phyloP scores from a whole-genome alignment of 176 grass and related monocot species.

The Avena eriantha region DNA sequence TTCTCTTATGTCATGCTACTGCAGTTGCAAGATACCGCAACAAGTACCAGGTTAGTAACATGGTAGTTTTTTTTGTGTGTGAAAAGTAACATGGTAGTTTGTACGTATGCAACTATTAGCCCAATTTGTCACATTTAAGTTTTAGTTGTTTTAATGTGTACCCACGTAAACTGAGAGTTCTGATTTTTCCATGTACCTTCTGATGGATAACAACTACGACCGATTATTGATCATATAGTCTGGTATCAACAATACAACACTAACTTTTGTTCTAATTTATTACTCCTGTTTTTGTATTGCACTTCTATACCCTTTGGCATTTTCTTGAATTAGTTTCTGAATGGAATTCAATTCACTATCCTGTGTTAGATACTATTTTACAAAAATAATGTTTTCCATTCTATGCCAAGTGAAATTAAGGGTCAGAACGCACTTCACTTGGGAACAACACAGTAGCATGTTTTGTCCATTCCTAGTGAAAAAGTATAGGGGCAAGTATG shows the following conservation, averaged over 20 bases:
- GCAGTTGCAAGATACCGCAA: constrained; percentile 70
- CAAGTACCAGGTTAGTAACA: constrained; percentile 61
- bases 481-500: constrained; percentile 2
- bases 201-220: neutral
- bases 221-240: neutral
- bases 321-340: constrained; percentile 11
- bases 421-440: constrained; percentile 17
- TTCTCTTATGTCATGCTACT: constrained; percentile 75
- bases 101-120: neutral
- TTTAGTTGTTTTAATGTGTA: neutral
- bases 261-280: neutral
- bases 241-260: neutral
- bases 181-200: neutral
- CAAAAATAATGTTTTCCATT: neutral
- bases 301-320: neutral
- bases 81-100: neutral
- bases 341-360: neutral
- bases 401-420: neutral
- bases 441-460: neutral
- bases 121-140: neutral
- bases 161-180: neutral
- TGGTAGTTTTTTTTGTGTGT: neutral
- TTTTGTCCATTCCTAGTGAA: constrained; percentile 1
- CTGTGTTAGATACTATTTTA: neutral
- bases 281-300: neutral